Evolutionary conservation across 148 eudicot species (phyloP).

Genomic region (Salicornia ramosissima): DNA sequence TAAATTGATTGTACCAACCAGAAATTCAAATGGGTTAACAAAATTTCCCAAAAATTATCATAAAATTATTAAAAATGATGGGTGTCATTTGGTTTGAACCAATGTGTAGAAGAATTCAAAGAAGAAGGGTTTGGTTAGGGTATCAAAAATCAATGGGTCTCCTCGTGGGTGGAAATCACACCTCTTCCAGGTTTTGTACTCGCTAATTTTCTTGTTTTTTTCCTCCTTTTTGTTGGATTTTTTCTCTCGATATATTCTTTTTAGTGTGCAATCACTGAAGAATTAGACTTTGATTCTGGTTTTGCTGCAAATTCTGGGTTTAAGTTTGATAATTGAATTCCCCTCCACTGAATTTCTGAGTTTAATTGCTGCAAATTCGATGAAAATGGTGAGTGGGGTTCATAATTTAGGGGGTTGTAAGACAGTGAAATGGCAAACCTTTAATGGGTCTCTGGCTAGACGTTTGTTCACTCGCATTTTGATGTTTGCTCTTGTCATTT

Average conservation of each 20-base stretch:
- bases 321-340: not conserved
- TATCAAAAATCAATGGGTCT: slow-evolving; percentile 69
- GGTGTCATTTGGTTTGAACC: slow-evolving; percentile 37
- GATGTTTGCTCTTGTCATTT: slow-evolving; percentile 44
- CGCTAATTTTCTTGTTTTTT: slow-evolving; percentile 43
- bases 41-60: not conserved
- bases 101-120: slow-evolving; percentile 48
- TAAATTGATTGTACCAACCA: no score
- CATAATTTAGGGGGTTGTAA: slow-evolving; percentile 38
- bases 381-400: slow-evolving; percentile 20
- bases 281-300: slow-evolving; percentile 13
- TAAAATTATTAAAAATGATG: slow-evolving; percentile 23
- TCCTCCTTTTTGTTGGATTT: not conserved
- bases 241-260: not conserved
- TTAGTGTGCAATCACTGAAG: not conserved
- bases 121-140: slow-evolving; percentile 74
- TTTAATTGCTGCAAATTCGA: slow-evolving; percentile 11
- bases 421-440: slow-evolving; percentile 60
- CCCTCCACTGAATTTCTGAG: not conserved
- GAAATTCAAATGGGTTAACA: not conserved
- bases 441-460: slow-evolving; percentile 56
- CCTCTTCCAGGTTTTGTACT: slow-evolving; percentile 96
- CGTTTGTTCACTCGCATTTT: slow-evolving; percentile 46
- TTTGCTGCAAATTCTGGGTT: no score
- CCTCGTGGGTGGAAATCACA: slow-evolving; percentile 99